phyloP scores from a whole-genome alignment of 2,329 filamentous ascomycete genomes.

The Clarireedia hainanense region DNA sequence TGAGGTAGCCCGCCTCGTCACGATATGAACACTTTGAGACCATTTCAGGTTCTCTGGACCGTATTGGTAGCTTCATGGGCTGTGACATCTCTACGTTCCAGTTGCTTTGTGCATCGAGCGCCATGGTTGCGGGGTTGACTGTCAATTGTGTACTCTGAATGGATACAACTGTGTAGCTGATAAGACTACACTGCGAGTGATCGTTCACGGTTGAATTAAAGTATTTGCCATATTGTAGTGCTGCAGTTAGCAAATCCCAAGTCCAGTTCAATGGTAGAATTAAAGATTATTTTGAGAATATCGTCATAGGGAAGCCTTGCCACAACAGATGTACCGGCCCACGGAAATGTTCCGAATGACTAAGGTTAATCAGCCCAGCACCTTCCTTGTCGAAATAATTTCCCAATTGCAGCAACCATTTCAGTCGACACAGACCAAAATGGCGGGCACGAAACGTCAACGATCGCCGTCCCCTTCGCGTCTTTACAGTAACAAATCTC shows the following conservation, averaged over 20 bases:
- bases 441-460: slow-evolving; percentile 5
- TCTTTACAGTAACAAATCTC: slow-evolving; percentile 20
- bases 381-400: background rate
- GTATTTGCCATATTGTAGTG: no score
- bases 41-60: background rate
- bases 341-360: no score
- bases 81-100: slow-evolving; percentile 28
- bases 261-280: no score
- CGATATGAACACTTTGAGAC: background rate
- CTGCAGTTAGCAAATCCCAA: no score
- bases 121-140: slow-evolving; percentile 12
- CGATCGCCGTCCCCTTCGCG: slow-evolving; percentile 1
- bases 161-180: background rate
- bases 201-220: background rate
- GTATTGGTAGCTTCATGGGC: slow-evolving; percentile 14
- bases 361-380: background rate
- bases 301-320: no score
- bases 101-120: slow-evolving; percentile 27
- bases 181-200: background rate
- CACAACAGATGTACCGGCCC: no score
- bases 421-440: background rate
- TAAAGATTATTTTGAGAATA: no score
- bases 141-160: background rate
- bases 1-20: background rate
- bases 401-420: background rate